phyloP scores from a whole-genome alignment of 2,329 filamentous ascomycete genomes.

The Colletotrichum godetiae region DNA sequence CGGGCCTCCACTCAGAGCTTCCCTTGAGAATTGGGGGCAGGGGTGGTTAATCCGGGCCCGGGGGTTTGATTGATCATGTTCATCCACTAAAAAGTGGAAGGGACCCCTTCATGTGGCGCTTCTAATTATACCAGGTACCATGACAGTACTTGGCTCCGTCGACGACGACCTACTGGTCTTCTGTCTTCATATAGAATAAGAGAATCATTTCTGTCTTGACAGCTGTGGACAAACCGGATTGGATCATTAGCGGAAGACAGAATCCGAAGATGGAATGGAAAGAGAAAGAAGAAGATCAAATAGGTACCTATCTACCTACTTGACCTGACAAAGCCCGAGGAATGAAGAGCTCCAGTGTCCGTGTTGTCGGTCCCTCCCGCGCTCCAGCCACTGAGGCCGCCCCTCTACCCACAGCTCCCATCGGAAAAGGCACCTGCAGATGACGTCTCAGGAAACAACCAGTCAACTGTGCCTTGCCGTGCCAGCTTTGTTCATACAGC shows the following conservation, averaged over 20 bases:
- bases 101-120: constrained; percentile 16
- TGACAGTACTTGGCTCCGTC: not conserved
- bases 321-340: not conserved
- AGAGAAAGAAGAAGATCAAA: not conserved
- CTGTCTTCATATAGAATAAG: not conserved
- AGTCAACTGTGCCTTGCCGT: constrained; percentile 19
- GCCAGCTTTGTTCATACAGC: not conserved
- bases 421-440: constrained; percentile 30
- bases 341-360: not conserved
- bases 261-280: not conserved
- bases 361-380: constrained; percentile 13
- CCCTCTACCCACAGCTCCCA: constrained; percentile 10
- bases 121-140: constrained; percentile 3
- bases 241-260: not conserved
- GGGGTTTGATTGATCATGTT: not conserved
- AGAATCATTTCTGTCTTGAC: not conserved
- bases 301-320: not conserved
- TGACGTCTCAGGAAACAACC: constrained; percentile 31
- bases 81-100: constrained; percentile 15
- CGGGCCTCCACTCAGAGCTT: constrained; percentile 13
- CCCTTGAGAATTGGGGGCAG: not conserved
- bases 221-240: not conserved
- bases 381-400: constrained; percentile 18
- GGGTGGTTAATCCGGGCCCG: constrained; percentile 30
- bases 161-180: not conserved